Percentiles rank a stretch among this genome's conserved stretches.
Evolutionary conservation across 345 rosid species (phyloP).

Genomic region (Laguncularia racemosa): DNA sequence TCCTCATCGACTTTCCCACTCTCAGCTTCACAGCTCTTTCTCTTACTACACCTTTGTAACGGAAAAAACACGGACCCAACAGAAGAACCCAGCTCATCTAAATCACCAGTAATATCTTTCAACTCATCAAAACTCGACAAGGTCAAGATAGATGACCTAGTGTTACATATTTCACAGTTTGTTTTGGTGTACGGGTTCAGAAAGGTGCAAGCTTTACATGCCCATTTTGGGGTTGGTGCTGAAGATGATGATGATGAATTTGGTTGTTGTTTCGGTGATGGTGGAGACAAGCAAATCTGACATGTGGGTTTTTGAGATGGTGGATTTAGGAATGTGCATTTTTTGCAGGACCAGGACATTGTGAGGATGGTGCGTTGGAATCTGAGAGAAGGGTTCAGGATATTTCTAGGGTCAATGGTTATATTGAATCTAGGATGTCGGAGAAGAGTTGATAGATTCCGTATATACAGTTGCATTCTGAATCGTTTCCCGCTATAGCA

Average conservation of each 20-base stretch:
- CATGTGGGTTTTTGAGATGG: conserved; percentile 58
- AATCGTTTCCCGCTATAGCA: too few species aligned
- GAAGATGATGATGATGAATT: conserved; percentile 13
- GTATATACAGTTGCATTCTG: too few species aligned
- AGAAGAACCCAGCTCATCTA: conserved; percentile 31
- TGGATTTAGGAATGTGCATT: conserved; percentile 83
- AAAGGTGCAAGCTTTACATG: conserved; percentile 91
- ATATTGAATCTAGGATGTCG: neutral
- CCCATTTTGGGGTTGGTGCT: conserved; percentile 42
- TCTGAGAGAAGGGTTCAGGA: neutral
- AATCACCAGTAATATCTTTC: conserved; percentile 33
- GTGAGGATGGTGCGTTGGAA: neutral
- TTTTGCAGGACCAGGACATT: conserved; percentile 71
- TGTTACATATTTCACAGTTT: conserved; percentile 60
- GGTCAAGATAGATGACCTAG: conserved; percentile 38
- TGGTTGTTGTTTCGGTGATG: conserved; percentile 16
- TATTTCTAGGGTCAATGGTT: conserved; percentile 17
- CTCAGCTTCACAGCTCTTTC: conserved; percentile 36
- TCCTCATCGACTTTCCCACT: conserved; percentile 14
- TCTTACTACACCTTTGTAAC: conserved; percentile 49
- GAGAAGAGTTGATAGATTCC: neutral
- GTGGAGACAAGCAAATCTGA: conserved; percentile 45
- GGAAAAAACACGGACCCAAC: conserved; percentile 91
- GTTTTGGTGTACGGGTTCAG: conserved; percentile 62
- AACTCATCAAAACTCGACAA: conserved; percentile 41